Evolutionary conservation across 148 eudicot species (phyloP), one percentile per base, ranked within the genome.

Genomic region (Rhododendron ferrugineum): DNA sequence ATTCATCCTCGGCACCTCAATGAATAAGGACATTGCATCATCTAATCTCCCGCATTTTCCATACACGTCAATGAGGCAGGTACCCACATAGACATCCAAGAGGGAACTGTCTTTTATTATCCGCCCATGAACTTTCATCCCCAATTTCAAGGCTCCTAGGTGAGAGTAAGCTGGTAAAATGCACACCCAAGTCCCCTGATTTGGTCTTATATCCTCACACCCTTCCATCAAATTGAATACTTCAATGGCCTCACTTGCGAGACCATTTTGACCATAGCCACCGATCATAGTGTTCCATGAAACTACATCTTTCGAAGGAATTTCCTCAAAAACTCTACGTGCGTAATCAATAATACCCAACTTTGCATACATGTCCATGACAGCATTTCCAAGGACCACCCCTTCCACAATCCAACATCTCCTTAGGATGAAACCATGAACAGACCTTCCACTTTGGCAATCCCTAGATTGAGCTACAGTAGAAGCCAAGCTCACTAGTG

Each of bases 291-390:
- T 92, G 89, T 94, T 94, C 98, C 98, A 94, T 89, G 79, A 76
- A 76, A 76, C 79, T 14, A 76, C 79, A 90, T 94, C 95, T 89
- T 89, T 92, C 40, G 42, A 50, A 62, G 90, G 90, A 88, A 92
- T 80, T 49, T 81, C 84, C 56, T 91, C 88, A 79, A 94, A 94
- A 88, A 90, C 87, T 82, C 83, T 87, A 8, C 30, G 88, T 54
- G 95, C 93, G 44, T 72, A 87, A 75, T 91, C 90, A 26, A 88
- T 75, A 47, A 86, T 74, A 83, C 98, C 98, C 89, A 93, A 83
- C 84, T 94, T 94, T 18, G 95, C 93, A 86, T 94, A 94, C 98
- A 93, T 94, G 86, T 94, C 95, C 76, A 94, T 81, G 62, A 91
- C 76, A 11, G 93, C 94, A 86, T 93, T 94, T 60, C 94, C 93